Evolutionary conservation across 495 filamentous ascomycete genomes (phyloP).

Genomic region (Clavariopsis aquatica): DNA sequence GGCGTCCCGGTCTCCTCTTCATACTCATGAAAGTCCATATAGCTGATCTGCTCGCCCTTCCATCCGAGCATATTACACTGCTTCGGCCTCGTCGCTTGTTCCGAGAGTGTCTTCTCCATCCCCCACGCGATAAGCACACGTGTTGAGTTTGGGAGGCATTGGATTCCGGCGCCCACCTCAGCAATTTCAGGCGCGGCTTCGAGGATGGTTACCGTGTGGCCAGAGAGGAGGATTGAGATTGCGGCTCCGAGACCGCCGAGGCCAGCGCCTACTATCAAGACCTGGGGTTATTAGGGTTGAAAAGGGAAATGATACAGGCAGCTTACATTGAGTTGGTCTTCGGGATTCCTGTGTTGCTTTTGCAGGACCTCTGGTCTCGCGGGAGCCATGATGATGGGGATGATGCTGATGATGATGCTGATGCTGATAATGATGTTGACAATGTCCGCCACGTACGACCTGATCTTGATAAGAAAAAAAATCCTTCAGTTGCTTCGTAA

Average conservation of each 20-base stretch:
- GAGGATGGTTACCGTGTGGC: slow-evolving; percentile 63
- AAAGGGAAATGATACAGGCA: background rate
- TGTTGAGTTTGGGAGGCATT: slow-evolving; percentile 44
- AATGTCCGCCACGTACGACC: background rate
- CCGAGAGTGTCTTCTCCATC: slow-evolving; percentile 30
- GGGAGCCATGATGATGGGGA: slow-evolving; percentile 24
- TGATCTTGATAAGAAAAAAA: no score
- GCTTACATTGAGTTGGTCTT: slow-evolving; percentile 1
- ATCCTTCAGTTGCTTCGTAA: no score
- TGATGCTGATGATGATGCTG: no score
- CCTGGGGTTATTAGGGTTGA: slow-evolving; percentile 32
- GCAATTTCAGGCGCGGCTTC: slow-evolving; percentile 54
- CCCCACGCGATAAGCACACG: slow-evolving; percentile 43
- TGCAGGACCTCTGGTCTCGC: slow-evolving; percentile 15
- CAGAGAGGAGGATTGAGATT: slow-evolving; percentile 59
- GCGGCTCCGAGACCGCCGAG: slow-evolving; percentile 68
- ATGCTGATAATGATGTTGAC: no score
- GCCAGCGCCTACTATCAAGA: slow-evolving; percentile 66
- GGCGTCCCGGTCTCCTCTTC: slow-evolving; percentile 22
- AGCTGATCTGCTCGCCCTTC: slow-evolving; percentile 23
- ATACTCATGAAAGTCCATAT: slow-evolving; percentile 32
- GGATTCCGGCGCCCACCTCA: slow-evolving; percentile 46
- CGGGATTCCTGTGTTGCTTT: slow-evolving; percentile 8
- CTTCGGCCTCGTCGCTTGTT: slow-evolving; percentile 14
- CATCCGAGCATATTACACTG: slow-evolving; percentile 31